A percentile compares a stretch with the other conserved stretches of the same genome.
Evolutionary conservation across 1,284 basidiomycete species (phyloP).

Genomic region (Papiliotrema fonsecae): DNA sequence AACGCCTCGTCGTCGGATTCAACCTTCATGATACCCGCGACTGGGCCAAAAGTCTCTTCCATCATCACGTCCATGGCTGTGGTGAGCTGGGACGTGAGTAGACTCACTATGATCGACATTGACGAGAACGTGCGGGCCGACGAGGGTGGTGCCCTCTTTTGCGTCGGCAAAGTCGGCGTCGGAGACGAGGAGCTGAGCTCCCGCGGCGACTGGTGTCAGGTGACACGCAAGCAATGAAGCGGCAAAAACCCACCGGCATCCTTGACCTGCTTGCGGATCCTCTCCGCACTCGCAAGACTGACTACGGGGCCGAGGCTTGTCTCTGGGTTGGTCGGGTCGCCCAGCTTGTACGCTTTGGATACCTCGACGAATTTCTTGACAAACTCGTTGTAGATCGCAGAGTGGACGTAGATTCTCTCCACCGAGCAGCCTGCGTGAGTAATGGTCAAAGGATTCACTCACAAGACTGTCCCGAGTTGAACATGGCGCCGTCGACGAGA

Average conservation of each 20-base stretch:
- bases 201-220: slow-evolving; percentile 58
- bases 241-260: slow-evolving; percentile 65
- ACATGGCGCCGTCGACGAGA: slow-evolving; percentile 89
- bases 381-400: slow-evolving; percentile 73
- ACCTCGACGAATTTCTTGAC: slow-evolving; percentile 68
- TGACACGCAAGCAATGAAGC: too few relatives aligned
- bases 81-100: not conserved
- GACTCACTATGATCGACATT: slow-evolving; percentile 76
- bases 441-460: slow-evolving; percentile 13
- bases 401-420: slow-evolving; percentile 90
- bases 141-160: slow-evolving; percentile 69
- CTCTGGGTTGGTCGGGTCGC: slow-evolving; percentile 69
- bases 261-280: slow-evolving; percentile 76
- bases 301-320: slow-evolving; percentile 88
- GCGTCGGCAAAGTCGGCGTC: slow-evolving; percentile 66
- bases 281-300: slow-evolving; percentile 72
- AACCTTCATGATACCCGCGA: slow-evolving; percentile 85
- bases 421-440: slow-evolving; percentile 30
- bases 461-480: slow-evolving; percentile 89
- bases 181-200: slow-evolving; percentile 71
- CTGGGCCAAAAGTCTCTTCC: slow-evolving; percentile 78
- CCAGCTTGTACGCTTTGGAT: slow-evolving; percentile 76
- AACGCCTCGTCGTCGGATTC: slow-evolving; percentile 66
- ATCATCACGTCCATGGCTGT: slow-evolving; percentile 88
- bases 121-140: slow-evolving; percentile 82